Conservation (phyloP, 176 grass and related monocot species). For the Melocanna baccifera region DNA sequence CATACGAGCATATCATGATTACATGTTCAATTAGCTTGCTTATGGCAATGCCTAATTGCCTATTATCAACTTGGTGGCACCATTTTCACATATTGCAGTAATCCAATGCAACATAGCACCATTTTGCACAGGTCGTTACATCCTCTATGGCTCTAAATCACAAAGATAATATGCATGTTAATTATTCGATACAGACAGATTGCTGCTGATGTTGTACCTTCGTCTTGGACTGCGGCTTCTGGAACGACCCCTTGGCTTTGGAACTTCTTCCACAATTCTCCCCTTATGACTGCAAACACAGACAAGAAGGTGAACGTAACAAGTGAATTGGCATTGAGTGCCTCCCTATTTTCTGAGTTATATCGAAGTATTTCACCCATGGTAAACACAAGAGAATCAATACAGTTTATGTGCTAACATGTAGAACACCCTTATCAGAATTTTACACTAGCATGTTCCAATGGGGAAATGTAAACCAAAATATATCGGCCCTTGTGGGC, state of each 20-base stretch:
- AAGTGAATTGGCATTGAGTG: background rate
- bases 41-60: background rate
- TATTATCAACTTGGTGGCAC: background rate
- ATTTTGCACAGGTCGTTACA: background rate
- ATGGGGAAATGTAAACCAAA: background rate
- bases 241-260: conserved; percentile 45
- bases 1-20: background rate
- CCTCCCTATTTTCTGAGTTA: background rate
- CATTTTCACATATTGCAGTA: background rate
- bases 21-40: background rate
- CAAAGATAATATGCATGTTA: background rate
- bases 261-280: conserved; percentile 59
- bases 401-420: background rate
- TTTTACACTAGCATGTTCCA: background rate
- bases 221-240: conserved; percentile 65
- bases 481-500: background rate
- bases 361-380: background rate
- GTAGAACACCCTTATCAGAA: background rate
- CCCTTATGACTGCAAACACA: conserved; percentile 53
- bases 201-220: conserved; percentile 32
- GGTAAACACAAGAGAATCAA: conserved; percentile 11
- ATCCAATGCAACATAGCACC: background rate
- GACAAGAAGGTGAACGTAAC: background rate
- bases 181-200: background rate
- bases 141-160: background rate